Evolutionary conservation across 805 yeast genomes (phyloP), one percentile per base, ranked within the genome.

Genomic region (Tetrapisispora fleetii): DNA sequence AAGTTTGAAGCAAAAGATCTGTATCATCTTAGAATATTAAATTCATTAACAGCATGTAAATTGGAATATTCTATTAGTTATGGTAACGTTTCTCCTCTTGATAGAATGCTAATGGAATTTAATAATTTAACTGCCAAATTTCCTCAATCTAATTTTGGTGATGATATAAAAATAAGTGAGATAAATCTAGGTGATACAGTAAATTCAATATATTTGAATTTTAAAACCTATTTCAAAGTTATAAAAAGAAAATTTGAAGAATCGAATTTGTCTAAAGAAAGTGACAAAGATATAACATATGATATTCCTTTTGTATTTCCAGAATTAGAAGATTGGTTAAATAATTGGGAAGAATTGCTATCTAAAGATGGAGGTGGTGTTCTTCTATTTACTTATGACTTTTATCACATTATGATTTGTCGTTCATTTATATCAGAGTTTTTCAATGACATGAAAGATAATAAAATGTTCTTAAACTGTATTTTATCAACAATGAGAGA

Each of bases 21-120:
- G 41, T 79, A 73, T 58, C 79, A 78, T 55, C 55, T 78, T 50
- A 62, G 85, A 50, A 76, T 79, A 27, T 71, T 77, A 63, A 78
- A 77, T 48, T 67, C 80, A 4, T 57, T 78, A 51, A 72, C 78
- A 33, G 73, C 77, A 9, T 70, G 77, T 48, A 78, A 78, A 60
- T 59, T 78, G 30, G 79, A 74, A 46, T 69, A 70, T 52, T 68
- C 80, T 1, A 67, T 78, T 22, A 78, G 80, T 0, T 65, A 68
- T 45, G 79, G 80, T 1, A 62, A 59, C 16, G 62, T 63, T 42
- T 50, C 60, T 4, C 53, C 59, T 10, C 57, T 58, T 24, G 65
- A 64, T 48, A 52, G 51, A 17, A 50, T 56, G 28, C 30, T 63
- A 2, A 58, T 58, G 41, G 74, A 71, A 33, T 58, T 77, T 13